Evolutionary conservation across 2,329 filamentous ascomycete genomes (phyloP).

Genomic region (Colletotrichum sublineola): DNA sequence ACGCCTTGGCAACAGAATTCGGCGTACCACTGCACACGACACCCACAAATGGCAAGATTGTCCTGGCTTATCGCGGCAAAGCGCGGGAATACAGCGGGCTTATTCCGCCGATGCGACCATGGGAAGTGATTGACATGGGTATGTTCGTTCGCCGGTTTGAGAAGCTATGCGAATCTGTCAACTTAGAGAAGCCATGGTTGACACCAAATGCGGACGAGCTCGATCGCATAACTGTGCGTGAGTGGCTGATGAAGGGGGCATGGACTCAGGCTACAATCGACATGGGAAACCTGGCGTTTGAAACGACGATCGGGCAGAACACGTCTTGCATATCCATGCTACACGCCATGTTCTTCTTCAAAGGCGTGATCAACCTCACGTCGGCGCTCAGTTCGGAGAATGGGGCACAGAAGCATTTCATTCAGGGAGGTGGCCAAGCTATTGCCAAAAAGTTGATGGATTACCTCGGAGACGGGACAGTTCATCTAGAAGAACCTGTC

Average conservation of each 20-base stretch:
- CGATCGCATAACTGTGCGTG: conserved; percentile 29
- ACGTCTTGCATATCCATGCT: conserved; percentile 38
- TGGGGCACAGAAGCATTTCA: conserved; percentile 36
- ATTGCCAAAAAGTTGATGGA: conserved; percentile 39
- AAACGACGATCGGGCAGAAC: conserved; percentile 33
- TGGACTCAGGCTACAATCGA: conserved; percentile 29
- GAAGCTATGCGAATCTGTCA: conserved; percentile 31
- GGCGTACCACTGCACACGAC: conserved; percentile 6
- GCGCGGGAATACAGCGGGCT: conserved; percentile 35
- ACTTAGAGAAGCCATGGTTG: conserved; percentile 36
- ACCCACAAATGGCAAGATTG: conserved; percentile 33
- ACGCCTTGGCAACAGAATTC: conserved; percentile 36
- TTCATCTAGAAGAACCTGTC: conserved; percentile 38
- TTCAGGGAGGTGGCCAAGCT: conserved; percentile 35
- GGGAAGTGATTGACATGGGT: conserved; percentile 36
- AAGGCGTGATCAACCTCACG: conserved; percentile 19
- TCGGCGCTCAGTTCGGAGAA: conserved; percentile 20
- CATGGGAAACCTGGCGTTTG: conserved; percentile 29
- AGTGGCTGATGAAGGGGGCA: conserved; percentile 24
- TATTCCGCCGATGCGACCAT: conserved; percentile 40
- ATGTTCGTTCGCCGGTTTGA: conserved; percentile 33
- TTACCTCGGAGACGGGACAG: conserved; percentile 24
- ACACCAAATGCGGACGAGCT: conserved; percentile 34
- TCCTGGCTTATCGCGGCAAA: conserved; percentile 37
- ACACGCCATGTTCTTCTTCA: conserved; percentile 41